A percentile compares a stretch with the other conserved stretches of the same genome.
These are phyloP conservation scores for Geotrichum citri-aurantii DNA, from an alignment of 1,139 yeast species.

Conservation along the genomic window DNA sequence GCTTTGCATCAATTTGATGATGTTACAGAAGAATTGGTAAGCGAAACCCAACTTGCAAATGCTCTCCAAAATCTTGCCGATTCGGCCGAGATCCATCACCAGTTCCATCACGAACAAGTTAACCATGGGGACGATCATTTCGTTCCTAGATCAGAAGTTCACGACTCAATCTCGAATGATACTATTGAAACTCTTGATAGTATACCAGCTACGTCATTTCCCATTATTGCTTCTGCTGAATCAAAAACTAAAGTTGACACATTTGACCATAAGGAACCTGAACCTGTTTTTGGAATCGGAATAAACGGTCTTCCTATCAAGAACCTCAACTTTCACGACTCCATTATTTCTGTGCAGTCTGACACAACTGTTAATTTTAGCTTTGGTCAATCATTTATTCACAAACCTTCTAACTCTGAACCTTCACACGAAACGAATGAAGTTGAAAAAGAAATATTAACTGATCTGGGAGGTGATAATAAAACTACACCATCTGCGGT, in stretches of 20 bases:
- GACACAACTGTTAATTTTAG: constrained; percentile 8
- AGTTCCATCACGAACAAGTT: not conserved
- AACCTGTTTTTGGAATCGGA: not conserved
- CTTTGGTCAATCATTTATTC: constrained; percentile 5
- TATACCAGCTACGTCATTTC: not conserved
- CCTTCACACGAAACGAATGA: not conserved
- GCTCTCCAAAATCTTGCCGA: constrained; percentile 5
- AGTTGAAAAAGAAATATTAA: not conserved
- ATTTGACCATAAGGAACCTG: not conserved
- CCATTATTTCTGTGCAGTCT: not conserved
- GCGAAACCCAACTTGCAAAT: not conserved
- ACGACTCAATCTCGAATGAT: not conserved
- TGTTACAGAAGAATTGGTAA: not conserved
- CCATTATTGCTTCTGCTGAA: not conserved
- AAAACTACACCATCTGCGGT: not conserved
- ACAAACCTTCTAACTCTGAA: not conserved
- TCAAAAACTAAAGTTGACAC: not conserved
- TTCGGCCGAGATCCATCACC: not conserved
- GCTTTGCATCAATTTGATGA: not conserved
- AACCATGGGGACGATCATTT: not conserved
- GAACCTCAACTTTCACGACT: not conserved
- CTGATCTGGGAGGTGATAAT: not conserved
- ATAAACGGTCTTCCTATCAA: constrained; percentile 3
- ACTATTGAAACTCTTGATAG: not conserved
- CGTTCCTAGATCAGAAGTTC: not conserved